A percentile compares a stretch with the other conserved stretches of the same genome.
Evolutionary conservation across 2,329 filamentous ascomycete species (phyloP).

Genomic region (Massarina eburnea): DNA sequence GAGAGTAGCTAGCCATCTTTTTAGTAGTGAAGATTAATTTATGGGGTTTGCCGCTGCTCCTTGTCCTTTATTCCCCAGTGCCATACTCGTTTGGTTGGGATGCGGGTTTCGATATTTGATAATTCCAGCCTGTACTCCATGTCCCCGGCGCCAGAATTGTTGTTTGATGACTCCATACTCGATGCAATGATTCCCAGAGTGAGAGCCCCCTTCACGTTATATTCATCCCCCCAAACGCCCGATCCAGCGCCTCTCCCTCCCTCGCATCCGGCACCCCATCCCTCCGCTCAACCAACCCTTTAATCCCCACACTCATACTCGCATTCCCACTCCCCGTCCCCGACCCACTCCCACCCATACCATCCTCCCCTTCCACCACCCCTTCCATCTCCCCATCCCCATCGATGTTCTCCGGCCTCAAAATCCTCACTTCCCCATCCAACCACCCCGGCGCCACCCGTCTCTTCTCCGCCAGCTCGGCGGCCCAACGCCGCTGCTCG

Average conservation of each 20-base stretch:
- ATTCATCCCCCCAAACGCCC: conserved; percentile 70
- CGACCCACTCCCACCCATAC: not conserved
- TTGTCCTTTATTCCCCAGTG: not conserved
- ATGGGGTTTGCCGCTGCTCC: conserved; percentile 26
- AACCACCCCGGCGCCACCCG: conserved; percentile 79
- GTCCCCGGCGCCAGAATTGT: too few species aligned
- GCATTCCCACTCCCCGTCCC: conserved; percentile 1
- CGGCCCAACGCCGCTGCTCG: conserved; percentile 64
- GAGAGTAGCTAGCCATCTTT: conserved; percentile 8
- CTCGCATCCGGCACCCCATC: conserved; percentile 48
- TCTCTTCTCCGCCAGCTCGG: conserved; percentile 78
- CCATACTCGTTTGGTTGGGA: too few species aligned
- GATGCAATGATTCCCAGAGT: too few species aligned
- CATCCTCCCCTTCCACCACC: conserved; percentile 26
- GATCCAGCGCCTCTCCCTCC: conserved; percentile 60
- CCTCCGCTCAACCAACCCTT: conserved; percentile 28
- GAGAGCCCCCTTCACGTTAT: conserved; percentile 48
- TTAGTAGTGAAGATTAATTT: conserved; percentile 33
- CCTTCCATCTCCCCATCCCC: conserved; percentile 49
- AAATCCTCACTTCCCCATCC: conserved; percentile 65
- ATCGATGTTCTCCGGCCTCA: conserved; percentile 63
- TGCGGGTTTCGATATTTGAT: not conserved
- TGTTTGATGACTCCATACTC: too few species aligned
- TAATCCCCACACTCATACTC: conserved; percentile 21
- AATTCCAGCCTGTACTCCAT: not conserved